phyloP scores from a whole-genome alignment of 441 rosid genomes.

The Gossypium trilobum region DNA sequence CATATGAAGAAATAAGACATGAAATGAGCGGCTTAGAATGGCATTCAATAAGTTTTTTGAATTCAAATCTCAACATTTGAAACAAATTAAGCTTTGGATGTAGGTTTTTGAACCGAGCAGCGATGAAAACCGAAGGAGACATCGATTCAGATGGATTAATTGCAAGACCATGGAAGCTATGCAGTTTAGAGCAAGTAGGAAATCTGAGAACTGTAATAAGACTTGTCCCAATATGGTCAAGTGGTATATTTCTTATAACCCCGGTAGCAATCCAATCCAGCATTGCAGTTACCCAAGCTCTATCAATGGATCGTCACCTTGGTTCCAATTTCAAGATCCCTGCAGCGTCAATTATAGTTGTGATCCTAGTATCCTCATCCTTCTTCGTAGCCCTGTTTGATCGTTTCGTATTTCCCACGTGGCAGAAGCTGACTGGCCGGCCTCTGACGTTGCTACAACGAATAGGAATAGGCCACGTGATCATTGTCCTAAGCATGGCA shows the following conservation, averaged over 20 bases:
- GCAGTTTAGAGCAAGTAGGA: conserved; percentile 32
- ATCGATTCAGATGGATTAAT: conserved; percentile 18
- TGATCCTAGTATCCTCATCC: conserved; percentile 17
- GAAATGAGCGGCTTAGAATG: neutral
- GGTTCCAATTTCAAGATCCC: conserved; percentile 37
- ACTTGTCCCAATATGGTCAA: conserved; percentile 28
- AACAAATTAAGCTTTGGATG: neutral
- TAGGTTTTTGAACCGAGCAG: conserved; percentile 33
- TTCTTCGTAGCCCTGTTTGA: conserved; percentile 25
- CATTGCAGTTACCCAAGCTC: conserved; percentile 37
- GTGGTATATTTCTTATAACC: conserved; percentile 17
- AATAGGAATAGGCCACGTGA: conserved; percentile 37
- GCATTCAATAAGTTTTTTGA: neutral
- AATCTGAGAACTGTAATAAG: conserved; percentile 24
- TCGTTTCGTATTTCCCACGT: conserved; percentile 22
- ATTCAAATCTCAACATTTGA: neutral
- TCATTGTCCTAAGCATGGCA: conserved; percentile 28
- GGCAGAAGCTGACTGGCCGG: conserved; percentile 23
- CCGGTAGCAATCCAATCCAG: conserved; percentile 26
- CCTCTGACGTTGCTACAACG: conserved; percentile 23
- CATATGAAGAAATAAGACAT: neutral
- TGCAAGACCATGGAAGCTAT: conserved; percentile 29
- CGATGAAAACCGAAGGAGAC: conserved; percentile 31
- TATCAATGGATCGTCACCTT: conserved; percentile 30
- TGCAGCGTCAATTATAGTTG: conserved; percentile 31